Evolutionary conservation across 2,329 filamentous ascomycete species (phyloP), one percentile per base, ranked within the genome.

Genomic region (Trichophyton schoenleinii): DNA sequence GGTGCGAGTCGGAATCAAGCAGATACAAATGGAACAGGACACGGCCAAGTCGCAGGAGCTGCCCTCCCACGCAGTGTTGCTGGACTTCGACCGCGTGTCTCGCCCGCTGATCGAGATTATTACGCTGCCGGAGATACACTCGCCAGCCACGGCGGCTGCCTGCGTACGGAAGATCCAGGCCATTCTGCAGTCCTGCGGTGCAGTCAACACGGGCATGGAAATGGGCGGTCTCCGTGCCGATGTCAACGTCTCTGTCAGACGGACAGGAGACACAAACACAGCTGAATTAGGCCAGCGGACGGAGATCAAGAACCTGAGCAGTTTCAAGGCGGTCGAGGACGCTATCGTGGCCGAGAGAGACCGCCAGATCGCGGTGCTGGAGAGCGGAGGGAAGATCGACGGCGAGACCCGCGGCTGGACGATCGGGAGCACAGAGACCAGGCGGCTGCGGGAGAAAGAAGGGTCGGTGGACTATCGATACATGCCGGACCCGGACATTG

Each of bases 391-490:
- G 0, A 74, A 77, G 0, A 81, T 96, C 58, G 81, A 85, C 66
- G 89, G 91, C 52, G 94, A 99, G 76, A 99, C 94, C 6, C 83
- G 94, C 62, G 92, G 94, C 4, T 99, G 91, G 91, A 88, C 89
- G 0, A 81, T 96, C 25, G 91, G 91, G 1, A 87, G 85, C 64
- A 90, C 84, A 3, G 87, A 91, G 71, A 97, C 94, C 2, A 85
- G 84, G 62, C 82, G 87, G 46, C 77, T 99, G 49, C 83, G 94
- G 68, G 90, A 90, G 28, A 99, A 99, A 73, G 94, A 97, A 73
- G 94, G 94, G 57, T 92, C 96, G 70, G 91, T 97, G 4, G 94
- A 99, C 73, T 99, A 99, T 73, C 82, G 94, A 48, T 99, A 99
- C 71, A 97, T 99, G 92, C 92, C 94, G 0, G 94, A 99, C 71